phyloP scores from a whole-genome alignment of 2,329 filamentous ascomycete species.

The Blumeriella jaapii region DNA sequence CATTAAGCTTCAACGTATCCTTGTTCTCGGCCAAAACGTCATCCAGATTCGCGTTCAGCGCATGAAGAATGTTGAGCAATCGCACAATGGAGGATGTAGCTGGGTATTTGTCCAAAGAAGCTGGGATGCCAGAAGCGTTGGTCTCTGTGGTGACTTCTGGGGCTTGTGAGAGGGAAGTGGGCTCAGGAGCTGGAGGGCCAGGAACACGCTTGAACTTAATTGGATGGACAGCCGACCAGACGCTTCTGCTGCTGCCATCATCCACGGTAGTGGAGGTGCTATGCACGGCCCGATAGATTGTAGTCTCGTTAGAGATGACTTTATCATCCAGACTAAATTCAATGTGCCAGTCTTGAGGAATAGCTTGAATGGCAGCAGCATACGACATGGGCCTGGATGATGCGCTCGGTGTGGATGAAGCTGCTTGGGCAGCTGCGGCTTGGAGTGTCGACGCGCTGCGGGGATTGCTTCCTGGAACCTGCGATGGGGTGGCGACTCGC shows the following conservation, averaged over 20 bases:
- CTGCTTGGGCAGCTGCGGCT: constrained; percentile 26
- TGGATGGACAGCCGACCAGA: constrained; percentile 84
- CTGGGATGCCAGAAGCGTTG: constrained; percentile 53
- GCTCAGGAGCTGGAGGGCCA: constrained; percentile 69
- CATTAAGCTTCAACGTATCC: constrained; percentile 56
- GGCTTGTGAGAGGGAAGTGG: constrained; percentile 46
- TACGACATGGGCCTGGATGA: constrained; percentile 66
- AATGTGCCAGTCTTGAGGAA: constrained; percentile 92
- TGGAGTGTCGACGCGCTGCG: constrained; percentile 31
- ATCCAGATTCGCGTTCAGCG: constrained; percentile 85
- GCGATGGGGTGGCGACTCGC: constrained; percentile 69
- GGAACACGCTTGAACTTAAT: constrained; percentile 77
- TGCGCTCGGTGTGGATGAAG: constrained; percentile 32
- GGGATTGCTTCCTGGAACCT: constrained; percentile 38
- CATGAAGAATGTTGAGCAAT: constrained; percentile 80
- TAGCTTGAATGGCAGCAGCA: constrained; percentile 67
- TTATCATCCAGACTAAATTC: constrained; percentile 84
- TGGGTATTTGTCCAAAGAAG: constrained; percentile 72
- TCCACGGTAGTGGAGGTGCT: constrained; percentile 40
- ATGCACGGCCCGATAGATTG: constrained; percentile 90
- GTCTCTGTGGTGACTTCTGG: constrained; percentile 39
- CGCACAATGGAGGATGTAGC: constrained; percentile 79
- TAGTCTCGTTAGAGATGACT: constrained; percentile 79
- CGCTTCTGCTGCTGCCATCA: constrained; percentile 59
- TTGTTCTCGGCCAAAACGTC: constrained; percentile 77